These are phyloP conservation scores for Malus sieversii DNA, from an alignment of 306 rosid genomes.

Conservation along the genomic window DNA sequence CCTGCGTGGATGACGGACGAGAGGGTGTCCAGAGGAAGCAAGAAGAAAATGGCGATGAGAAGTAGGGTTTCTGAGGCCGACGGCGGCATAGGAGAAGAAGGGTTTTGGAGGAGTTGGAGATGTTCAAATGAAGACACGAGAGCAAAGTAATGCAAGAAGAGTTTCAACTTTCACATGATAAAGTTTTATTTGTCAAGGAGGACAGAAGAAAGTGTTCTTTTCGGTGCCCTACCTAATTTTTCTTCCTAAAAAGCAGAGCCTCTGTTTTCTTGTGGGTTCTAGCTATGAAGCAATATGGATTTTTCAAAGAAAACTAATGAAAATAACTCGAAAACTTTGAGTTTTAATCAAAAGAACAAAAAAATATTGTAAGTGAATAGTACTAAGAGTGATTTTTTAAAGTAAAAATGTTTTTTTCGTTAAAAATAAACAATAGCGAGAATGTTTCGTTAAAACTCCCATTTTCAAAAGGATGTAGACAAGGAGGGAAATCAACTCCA, in stretches of 20 bases:
- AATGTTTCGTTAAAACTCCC: no score
- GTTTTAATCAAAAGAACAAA: no score
- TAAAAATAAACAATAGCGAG: no score
- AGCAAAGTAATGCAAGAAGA: neutral
- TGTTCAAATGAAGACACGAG: neutral
- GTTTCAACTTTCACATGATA: neutral
- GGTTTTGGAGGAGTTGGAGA: neutral
- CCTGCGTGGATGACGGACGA: slow-evolving; percentile 6
- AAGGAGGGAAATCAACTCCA: neutral
- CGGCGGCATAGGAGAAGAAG: slow-evolving; percentile 13
- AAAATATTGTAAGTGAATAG: no score
- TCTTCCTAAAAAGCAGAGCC: slow-evolving; percentile 32
- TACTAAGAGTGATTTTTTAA: no score
- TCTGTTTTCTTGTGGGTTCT: slow-evolving; percentile 4
- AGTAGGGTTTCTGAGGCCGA: slow-evolving; percentile 8
- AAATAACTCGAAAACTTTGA: no score
- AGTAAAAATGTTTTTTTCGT: no score
- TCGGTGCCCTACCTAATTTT: slow-evolving; percentile 26
- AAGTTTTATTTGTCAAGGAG: neutral
- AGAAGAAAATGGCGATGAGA: slow-evolving; percentile 15
- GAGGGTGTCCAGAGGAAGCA: slow-evolving; percentile 15
- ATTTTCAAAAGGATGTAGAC: neutral
- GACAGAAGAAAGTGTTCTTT: neutral
- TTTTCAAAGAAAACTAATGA: neutral
- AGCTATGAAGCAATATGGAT: slow-evolving; percentile 15